phyloP scores from a whole-genome alignment of 2,329 filamentous ascomycete genomes.

The Dryadomyces quercivorus region DNA sequence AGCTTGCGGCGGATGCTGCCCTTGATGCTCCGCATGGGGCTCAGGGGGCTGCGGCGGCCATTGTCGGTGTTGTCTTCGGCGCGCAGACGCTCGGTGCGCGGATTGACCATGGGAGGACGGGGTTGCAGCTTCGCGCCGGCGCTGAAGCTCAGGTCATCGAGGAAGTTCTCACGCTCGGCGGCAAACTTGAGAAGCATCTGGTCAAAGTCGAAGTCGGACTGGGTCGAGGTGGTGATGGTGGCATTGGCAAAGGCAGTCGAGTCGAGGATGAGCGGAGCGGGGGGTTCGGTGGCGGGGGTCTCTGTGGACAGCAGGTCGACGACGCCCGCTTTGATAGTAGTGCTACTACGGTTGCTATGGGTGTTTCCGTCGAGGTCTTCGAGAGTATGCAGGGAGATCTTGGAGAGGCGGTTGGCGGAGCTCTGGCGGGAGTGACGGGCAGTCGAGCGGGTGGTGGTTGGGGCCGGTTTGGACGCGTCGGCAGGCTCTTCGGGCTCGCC shows the following conservation, averaged over 20 bases:
- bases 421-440: constrained; percentile 50
- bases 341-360: constrained; percentile 52
- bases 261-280: too few relatives aligned
- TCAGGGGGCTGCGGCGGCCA: constrained; percentile 34
- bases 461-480: constrained; percentile 18
- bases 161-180: constrained; percentile 83
- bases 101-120: constrained; percentile 60
- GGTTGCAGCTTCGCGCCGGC: constrained; percentile 67
- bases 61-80: constrained; percentile 47
- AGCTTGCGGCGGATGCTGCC: constrained; percentile 88
- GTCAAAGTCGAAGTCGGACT: constrained; percentile 80
- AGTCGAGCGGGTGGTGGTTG: constrained; percentile 11
- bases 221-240: constrained; percentile 19
- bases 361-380: constrained; percentile 48
- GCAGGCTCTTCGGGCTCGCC: constrained; percentile 39
- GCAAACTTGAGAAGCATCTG: constrained; percentile 88
- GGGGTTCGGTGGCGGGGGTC: too few relatives aligned
- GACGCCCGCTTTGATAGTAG: constrained; percentile 33
- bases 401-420: constrained; percentile 47
- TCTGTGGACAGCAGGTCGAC: too few relatives aligned
- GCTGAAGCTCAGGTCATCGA: constrained; percentile 82
- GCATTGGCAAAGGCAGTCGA: constrained; percentile 5
- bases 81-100: constrained; percentile 71
- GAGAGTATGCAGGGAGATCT: constrained; percentile 31
- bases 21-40: constrained; percentile 48